A percentile compares a stretch with the other conserved stretches of the same genome.
These are phyloP conservation scores for Hirschfeldia incana DNA, from an alignment of 345 rosid species.

Conservation along the genomic window DNA sequence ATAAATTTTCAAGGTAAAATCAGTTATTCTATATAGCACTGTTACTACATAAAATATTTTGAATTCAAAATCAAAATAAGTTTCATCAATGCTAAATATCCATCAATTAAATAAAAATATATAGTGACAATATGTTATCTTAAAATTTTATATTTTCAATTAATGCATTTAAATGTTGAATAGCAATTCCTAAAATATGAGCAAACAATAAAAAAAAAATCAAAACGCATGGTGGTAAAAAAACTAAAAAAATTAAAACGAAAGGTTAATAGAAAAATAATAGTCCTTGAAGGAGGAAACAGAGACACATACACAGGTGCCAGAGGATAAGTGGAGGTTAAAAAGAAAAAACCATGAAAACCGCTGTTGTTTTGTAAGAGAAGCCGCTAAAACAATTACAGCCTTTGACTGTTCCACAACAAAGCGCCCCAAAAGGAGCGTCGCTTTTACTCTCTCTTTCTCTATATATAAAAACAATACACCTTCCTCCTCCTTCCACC, in stretches of 20 bases:
- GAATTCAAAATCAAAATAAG: no score
- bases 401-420: conserved; percentile 56
- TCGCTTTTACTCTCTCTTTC: conserved; percentile 41
- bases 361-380: conserved; percentile 42
- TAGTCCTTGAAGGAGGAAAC: not conserved
- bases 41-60: no score
- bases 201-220: no score
- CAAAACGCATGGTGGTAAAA: conserved; percentile 6
- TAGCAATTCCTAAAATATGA: no score
- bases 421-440: conserved; percentile 55
- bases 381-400: conserved; percentile 46
- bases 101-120: no score
- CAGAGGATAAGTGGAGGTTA: conserved; percentile 22
- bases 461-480: conserved; percentile 23
- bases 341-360: conserved; percentile 32
- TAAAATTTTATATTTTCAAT: no score
- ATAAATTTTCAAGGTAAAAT: no score
- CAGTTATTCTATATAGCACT: no score
- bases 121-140: no score
- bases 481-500: conserved; percentile 3
- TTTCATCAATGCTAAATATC: no score
- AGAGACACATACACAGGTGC: conserved; percentile 43
- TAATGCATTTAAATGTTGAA: not conserved
- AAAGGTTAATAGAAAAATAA: conserved; percentile 12
- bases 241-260: not conserved